Base-by-base conservation (phyloP, 305 asterid genomes). In the Stenogyne calaminthoides region DNA sequence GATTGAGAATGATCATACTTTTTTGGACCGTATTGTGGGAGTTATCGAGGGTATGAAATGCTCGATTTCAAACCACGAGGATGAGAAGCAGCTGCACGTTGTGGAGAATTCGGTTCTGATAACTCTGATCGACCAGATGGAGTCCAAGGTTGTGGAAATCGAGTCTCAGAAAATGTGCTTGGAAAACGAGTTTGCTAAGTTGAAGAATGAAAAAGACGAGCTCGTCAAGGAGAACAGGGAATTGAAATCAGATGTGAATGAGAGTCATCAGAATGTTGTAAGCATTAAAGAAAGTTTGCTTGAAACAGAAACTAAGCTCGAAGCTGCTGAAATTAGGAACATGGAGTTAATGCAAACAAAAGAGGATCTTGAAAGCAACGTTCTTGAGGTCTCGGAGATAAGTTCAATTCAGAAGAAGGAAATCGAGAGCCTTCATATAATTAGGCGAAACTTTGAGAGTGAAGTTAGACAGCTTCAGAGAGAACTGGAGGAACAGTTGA, bases 51-150 rank as follows among this genome's bases (percentile, higher is more conserved):
- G 81, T 51, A 67, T 89, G 95, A 92, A 87, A 65, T 54, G 71
- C 57, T 87, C 89, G 2, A 78, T 92, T 65, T 72, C 67, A 14
- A 80, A 79, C 47, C 80, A 81, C 16, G 94, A 89, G 80, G 91
- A 88, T 67, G 87, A 87, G 57, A 86, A 89, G 81, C 87, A 89
- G 77, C 81, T 79, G 81, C 86, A 84, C 40, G 74, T 87, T 77
- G 85, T 95, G 56, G 97, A 95, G 82, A 95, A 95, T 73, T 81
- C 94, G 0, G 94, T 95, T 82, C 89, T 95, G 18, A 46, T 83
- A 49, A 87, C 96, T 67, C 82, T 91, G 52, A 83, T 95, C 12
- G 78, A 86, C 84, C 96, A 89, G 84, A 78, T 92, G 87, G 88
- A 88, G 76, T 81, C 89, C 4, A 93, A 90, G 80, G 88, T 90